Conservation (phyloP, 805 yeast genomes). For the Pichia deserticola region DNA sequence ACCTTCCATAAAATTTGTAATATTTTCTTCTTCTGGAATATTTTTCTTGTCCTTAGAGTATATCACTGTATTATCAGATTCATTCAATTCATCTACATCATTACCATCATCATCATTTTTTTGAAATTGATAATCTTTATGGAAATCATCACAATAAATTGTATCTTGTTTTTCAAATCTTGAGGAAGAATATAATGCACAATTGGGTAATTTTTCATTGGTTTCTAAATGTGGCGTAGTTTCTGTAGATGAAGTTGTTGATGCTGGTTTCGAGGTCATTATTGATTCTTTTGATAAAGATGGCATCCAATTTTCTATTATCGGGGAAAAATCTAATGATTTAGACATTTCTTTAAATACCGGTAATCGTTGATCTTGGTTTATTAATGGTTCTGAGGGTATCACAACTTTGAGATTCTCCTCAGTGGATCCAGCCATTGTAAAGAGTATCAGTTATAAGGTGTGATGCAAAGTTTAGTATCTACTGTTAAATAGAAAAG, state of each 20-base stretch:
- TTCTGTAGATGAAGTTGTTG: too few species aligned
- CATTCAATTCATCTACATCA: not conserved
- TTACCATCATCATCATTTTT: not conserved
- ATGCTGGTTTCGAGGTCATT: too few species aligned
- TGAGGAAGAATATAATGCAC: too few species aligned
- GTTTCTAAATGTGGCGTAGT: too few species aligned
- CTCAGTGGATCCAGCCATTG: constrained; percentile 5
- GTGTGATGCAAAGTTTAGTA: too few species aligned
- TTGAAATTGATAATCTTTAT: not conserved
- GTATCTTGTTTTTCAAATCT: too few species aligned
- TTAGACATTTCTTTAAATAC: too few species aligned
- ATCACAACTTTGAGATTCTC: not conserved
- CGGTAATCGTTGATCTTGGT: not conserved
- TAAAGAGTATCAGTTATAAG: not conserved
- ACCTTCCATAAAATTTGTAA: not conserved
- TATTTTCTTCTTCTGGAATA: not conserved
- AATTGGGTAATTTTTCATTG: too few species aligned
- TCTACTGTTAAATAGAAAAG: too few species aligned
- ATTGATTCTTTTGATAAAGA: too few species aligned
- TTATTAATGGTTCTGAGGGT: not conserved
- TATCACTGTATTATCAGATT: constrained; percentile 5
- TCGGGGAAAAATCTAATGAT: not conserved
- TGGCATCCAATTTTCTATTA: too few species aligned
- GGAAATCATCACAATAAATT: too few species aligned
- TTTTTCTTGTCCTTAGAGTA: not conserved